phyloP scores from a whole-genome alignment of 2,329 filamentous ascomycete genomes.

The Thermoascus crustaceus region DNA sequence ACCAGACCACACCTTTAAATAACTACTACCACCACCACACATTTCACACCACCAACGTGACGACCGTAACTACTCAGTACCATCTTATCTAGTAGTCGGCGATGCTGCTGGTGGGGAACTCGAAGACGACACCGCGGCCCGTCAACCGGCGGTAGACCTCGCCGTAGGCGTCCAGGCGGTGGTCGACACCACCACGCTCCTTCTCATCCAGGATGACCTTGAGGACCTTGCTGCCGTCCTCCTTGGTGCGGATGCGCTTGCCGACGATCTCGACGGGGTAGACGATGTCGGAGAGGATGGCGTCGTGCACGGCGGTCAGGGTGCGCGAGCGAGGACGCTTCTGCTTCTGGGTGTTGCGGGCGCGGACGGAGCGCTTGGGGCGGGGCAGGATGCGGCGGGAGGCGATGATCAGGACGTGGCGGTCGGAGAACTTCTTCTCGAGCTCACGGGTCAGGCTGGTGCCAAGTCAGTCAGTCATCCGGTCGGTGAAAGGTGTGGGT shows the following conservation, averaged over 20 bases:
- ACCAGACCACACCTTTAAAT: not conserved
- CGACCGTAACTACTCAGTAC: too few relatives aligned
- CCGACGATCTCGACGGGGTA: constrained; percentile 99
- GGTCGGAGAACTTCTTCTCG: constrained; percentile 99
- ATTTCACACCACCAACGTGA: constrained; percentile 3
- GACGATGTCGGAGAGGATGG: constrained; percentile 95
- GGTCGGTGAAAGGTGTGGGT: constrained; percentile 8
- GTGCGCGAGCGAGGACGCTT: constrained; percentile 98
- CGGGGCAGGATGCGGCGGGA: constrained; percentile 97
- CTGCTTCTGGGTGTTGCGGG: constrained; percentile 93
- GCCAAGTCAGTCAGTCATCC: not conserved
- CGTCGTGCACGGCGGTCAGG: constrained; percentile 96
- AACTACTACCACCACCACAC: constrained; percentile 9
- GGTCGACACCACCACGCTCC: constrained; percentile 98
- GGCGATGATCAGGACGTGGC: constrained; percentile 97
- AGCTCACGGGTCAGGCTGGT: constrained; percentile 95
- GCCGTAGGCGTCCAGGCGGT: constrained; percentile 98
- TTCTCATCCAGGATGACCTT: constrained; percentile 99
- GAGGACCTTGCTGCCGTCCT: constrained; percentile 96
- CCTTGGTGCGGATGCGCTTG: constrained; percentile 97
- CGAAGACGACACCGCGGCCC: constrained; percentile 91
- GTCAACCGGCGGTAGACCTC: constrained; percentile 99
- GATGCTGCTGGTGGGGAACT: constrained; percentile 83
- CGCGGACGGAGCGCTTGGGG: constrained; percentile 96
- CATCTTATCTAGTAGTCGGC: constrained; percentile 64